Conservation (phyloP, 257 asterid genomes). For the Solanum pennellii region DNA sequence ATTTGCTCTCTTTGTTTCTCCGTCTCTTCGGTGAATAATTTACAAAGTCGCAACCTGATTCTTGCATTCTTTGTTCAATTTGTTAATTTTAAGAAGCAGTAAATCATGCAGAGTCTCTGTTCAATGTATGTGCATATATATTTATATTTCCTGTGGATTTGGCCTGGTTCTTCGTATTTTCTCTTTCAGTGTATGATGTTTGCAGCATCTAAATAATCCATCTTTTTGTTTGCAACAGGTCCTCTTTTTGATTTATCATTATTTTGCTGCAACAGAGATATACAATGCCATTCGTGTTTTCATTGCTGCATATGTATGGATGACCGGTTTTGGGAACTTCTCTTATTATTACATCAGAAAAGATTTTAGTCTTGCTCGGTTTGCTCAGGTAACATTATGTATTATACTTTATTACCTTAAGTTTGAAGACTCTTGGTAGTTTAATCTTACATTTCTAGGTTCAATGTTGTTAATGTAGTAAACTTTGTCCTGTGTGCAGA, state of each 20-base stretch:
- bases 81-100: not conserved
- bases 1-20: not conserved
- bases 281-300: conserved; percentile 94
- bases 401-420: not conserved
- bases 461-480: not conserved
- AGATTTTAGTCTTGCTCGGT: conserved; percentile 87
- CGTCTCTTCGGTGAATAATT: not conserved
- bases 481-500: conserved; percentile 46
- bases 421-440: not conserved
- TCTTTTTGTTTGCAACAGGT: conserved; percentile 33
- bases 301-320: conserved; percentile 99
- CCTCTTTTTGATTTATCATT: conserved; percentile 92
- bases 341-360: conserved; percentile 91
- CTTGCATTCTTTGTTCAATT: not conserved
- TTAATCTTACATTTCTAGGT: not conserved
- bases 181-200: not conserved
- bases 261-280: conserved; percentile 95
- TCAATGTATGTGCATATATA: not conserved
- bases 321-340: conserved; percentile 99
- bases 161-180: not conserved
- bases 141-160: not conserved
- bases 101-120: not conserved
- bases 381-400: conserved; percentile 65
- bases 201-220: not conserved
- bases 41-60: not conserved